A percentile compares a stretch with the other conserved stretches of the same genome.
Conservation (phyloP, 257 asterid genomes). For the Craterostigma plantagineum region DNA sequence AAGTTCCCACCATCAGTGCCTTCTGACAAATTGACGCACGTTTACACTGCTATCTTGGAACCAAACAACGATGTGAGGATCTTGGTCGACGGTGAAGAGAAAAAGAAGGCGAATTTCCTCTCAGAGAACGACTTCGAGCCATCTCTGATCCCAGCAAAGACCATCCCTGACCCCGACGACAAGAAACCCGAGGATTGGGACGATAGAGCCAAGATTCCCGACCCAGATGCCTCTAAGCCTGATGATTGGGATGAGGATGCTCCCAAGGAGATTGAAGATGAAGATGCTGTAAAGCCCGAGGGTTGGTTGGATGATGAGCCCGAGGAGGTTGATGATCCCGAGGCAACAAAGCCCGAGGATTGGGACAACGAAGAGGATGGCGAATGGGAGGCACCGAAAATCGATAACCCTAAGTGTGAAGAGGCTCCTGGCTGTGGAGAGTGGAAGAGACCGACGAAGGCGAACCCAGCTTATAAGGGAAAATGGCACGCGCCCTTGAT, state of each 20-base stretch:
- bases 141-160: slow-evolving; percentile 62
- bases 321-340: slow-evolving; percentile 90
- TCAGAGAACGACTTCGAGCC: slow-evolving; percentile 78
- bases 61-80: slow-evolving; percentile 57
- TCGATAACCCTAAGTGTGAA: slow-evolving; percentile 66
- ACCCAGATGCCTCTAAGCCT: slow-evolving; percentile 80
- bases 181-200: slow-evolving; percentile 97
- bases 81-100: slow-evolving; percentile 93
- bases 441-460: slow-evolving; percentile 88
- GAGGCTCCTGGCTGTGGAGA: slow-evolving; percentile 96
- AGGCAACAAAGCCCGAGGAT: slow-evolving; percentile 80
- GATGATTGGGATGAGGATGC: slow-evolving; percentile 98
- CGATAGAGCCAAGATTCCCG: slow-evolving; percentile 85
- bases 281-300: slow-evolving; percentile 80
- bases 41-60: slow-evolving; percentile 74
- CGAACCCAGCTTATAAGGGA: slow-evolving; percentile 88
- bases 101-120: slow-evolving; percentile 69
- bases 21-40: slow-evolving; percentile 80
- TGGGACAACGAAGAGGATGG: slow-evolving; percentile 99
- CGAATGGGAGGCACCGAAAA: slow-evolving; percentile 94
- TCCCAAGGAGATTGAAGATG: slow-evolving; percentile 75
- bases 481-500: slow-evolving; percentile 80
- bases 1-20: slow-evolving; percentile 88
- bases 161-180: slow-evolving; percentile 97
- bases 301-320: slow-evolving; percentile 99